Evolutionary conservation across 2,329 filamentous ascomycete genomes (phyloP).

Genomic region (Stachybotrys echinatus): DNA sequence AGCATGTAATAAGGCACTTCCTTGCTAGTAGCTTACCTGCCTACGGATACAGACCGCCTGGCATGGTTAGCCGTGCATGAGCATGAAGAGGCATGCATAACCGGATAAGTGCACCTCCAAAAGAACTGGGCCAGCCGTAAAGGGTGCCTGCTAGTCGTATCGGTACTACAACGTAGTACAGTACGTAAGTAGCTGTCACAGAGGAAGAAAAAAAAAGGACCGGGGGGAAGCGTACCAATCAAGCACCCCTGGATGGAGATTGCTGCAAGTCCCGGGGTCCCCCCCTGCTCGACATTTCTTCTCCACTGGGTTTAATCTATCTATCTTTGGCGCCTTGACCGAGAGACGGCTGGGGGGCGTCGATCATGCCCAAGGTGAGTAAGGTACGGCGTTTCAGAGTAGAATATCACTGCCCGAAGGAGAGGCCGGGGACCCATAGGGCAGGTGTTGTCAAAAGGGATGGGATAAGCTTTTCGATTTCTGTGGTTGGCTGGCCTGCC

Average conservation of each 20-base stretch:
- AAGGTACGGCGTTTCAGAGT: constrained; percentile 28
- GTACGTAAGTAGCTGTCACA: too few relatives aligned
- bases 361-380: constrained; percentile 18
- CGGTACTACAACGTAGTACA: too few relatives aligned
- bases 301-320: neutral
- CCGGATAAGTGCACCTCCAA: neutral
- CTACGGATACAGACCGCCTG: too few relatives aligned
- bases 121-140: neutral
- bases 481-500: constrained; percentile 13
- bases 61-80: too few relatives aligned
- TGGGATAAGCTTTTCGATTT: constrained; percentile 28
- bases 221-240: neutral
- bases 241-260: neutral
- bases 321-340: neutral
- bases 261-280: neutral
- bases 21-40: too few relatives aligned
- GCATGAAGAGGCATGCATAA: neutral
- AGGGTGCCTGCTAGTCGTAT: too few relatives aligned
- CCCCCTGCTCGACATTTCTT: neutral
- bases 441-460: constrained; percentile 24
- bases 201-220: too few relatives aligned
- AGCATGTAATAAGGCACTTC: too few relatives aligned
- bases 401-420: constrained; percentile 22
- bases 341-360: constrained; percentile 2
- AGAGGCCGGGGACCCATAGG: constrained; percentile 12